Evolutionary conservation across 352 stramenopile genomes (phyloP).

Genomic region (Plasmopara halstedii): DNA sequence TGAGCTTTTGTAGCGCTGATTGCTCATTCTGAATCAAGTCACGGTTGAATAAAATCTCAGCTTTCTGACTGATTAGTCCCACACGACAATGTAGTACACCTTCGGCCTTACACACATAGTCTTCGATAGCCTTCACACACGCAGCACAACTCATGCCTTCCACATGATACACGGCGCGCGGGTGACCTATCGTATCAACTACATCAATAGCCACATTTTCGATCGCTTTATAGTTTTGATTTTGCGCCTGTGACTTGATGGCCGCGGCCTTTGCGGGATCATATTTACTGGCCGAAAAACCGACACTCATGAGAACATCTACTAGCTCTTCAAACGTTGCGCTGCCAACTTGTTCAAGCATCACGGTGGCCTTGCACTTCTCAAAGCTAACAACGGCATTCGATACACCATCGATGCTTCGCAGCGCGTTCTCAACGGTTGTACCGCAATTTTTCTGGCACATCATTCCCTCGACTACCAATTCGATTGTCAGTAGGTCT

Average conservation of each 20-base stretch:
- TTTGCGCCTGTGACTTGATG: slow-evolving; percentile 41
- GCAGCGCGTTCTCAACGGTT: slow-evolving; percentile 82
- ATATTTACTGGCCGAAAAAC: slow-evolving; percentile 51
- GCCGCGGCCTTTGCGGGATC: slow-evolving; percentile 44
- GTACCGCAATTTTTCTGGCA: slow-evolving; percentile 94
- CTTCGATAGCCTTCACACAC: slow-evolving; percentile 84
- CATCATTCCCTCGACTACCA: slow-evolving; percentile 91
- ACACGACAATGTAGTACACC: slow-evolving; percentile 76
- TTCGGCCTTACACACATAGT: slow-evolving; percentile 47
- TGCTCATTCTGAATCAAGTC: slow-evolving; percentile 54
- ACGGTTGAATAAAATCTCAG: slow-evolving; percentile 76
- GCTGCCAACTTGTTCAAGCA: slow-evolving; percentile 33
- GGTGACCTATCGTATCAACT: slow-evolving; percentile 28
- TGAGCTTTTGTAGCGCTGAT: slow-evolving; percentile 39
- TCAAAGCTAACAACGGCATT: slow-evolving; percentile 66
- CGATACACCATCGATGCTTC: slow-evolving; percentile 61
- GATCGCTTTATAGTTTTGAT: slow-evolving; percentile 6
- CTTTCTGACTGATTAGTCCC: slow-evolving; percentile 81
- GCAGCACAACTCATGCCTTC: slow-evolving; percentile 84
- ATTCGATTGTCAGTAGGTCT: slow-evolving; percentile 13
- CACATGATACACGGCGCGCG: slow-evolving; percentile 73
- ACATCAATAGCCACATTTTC: slow-evolving; percentile 30
- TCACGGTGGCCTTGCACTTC: slow-evolving; percentile 54
- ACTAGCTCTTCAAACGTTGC: slow-evolving; percentile 53
- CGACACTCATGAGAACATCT: slow-evolving; percentile 71